Base-by-base conservation (phyloP, 257 asterid genomes). In the Hygrophila difformis region DNA sequence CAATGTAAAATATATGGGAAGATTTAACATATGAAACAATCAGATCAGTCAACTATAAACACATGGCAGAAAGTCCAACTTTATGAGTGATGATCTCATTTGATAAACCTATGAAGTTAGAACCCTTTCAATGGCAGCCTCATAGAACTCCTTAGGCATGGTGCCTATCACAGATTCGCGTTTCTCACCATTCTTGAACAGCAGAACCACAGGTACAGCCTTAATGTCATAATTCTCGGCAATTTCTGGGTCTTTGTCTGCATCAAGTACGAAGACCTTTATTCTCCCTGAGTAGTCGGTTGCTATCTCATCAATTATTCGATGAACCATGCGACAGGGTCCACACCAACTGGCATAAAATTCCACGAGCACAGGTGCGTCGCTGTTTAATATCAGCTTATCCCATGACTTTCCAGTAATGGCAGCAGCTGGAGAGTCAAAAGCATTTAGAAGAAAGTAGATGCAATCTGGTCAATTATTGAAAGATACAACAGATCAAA, bases 311-410 rank as follows among this genome's bases (percentile, higher is more conserved):
- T 79, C 92, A 1, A 85, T 79, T 21, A 82, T 82, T 49, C 94
- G 81, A 39, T 89, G 96, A 55, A 85, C 96, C 94, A 89, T 85
- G 57, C 72, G 73, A 65, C 96, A 89, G 13, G 96, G 98, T 18
- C 96, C 98, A 60, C 94, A 89, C 96, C 98, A 89, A 56, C 84
- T 75, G 21, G 96, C 81, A 16, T 77, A 74, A 53, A 89, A 85
- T 53, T 85, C 94, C 14, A 89, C 94, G 1, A 85, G 91, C 36
- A 89, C 98, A 6, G 94, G 88, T 8, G 48, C 12, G 6, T 85
- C 82, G 17, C 94, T 85, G 37, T 50, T 49, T 48, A 77, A 46
- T 39, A 89, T 56, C 67, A 77, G 62, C 43, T 82, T 71, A 49
- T 82, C 77, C 94, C 93, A 82, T 15, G 97, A 82, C 47, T 70